Percentiles rank a stretch among this genome's conserved stretches.
These are phyloP conservation scores for Candida michaelii DNA, from an alignment of 805 yeast genomes.

Conservation along the genomic window DNA sequence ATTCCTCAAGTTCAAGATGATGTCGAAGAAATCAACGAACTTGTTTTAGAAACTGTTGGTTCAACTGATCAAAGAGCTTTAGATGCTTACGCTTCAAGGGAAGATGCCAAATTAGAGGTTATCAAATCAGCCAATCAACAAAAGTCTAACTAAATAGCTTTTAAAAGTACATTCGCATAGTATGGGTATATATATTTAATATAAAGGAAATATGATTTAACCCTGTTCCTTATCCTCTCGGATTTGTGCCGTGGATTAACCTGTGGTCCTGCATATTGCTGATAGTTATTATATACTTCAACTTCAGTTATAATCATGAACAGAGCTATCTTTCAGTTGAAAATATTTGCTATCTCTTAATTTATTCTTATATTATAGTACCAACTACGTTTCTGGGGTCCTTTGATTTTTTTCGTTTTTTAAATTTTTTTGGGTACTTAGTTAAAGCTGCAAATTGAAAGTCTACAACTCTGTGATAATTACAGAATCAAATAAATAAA, in stretches of 20 bases:
- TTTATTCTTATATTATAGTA: too few species aligned
- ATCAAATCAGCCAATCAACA: conserved; percentile 15
- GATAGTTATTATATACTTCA: too few species aligned
- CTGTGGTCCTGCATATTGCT: too few species aligned
- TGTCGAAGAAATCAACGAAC: conserved; percentile 46
- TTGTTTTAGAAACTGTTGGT: conserved; percentile 42
- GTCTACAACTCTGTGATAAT: neutral
- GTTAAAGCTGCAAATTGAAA: too few species aligned
- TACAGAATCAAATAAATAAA: neutral
- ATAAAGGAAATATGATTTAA: neutral
- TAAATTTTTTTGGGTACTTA: neutral
- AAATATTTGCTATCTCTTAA: too few species aligned
- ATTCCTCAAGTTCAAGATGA: conserved; percentile 60
- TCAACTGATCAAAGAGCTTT: conserved; percentile 39
- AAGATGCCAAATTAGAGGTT: conserved; percentile 28
- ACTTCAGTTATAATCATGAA: too few species aligned
- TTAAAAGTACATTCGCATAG: neutral
- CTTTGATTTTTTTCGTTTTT: neutral
- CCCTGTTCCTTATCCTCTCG: too few species aligned
- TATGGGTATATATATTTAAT: conserved; percentile 1
- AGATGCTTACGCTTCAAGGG: conserved; percentile 32
- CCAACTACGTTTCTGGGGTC: neutral
- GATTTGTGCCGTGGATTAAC: too few species aligned
- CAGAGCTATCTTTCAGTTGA: too few species aligned
- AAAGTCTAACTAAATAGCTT: neutral